A percentile compares a stretch with the other conserved stretches of the same genome.
Evolutionary conservation across 2,329 filamentous ascomycete species (phyloP).

Genomic region (Colletotrichum sp.): DNA sequence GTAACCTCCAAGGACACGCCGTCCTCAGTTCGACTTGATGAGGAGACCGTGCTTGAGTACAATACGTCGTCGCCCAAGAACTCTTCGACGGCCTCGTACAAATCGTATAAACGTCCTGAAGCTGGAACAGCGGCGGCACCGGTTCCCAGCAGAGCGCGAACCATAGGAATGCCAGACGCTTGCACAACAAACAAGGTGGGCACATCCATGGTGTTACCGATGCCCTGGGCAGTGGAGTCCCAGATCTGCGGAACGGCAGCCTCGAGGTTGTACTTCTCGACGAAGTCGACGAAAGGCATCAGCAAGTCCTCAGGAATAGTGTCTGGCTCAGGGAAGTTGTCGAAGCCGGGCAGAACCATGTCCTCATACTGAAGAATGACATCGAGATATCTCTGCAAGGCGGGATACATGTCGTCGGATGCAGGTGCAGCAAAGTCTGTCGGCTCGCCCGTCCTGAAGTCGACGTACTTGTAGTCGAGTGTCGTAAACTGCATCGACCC

Average conservation of each 20-base stretch:
- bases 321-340: slow-evolving; percentile 43
- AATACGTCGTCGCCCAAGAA: slow-evolving; percentile 25
- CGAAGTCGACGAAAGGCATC: slow-evolving; percentile 52
- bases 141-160: slow-evolving; percentile 24
- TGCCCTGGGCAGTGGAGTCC: slow-evolving; percentile 23
- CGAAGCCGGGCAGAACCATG: slow-evolving; percentile 38
- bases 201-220: slow-evolving; percentile 23
- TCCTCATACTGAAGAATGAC: slow-evolving; percentile 34
- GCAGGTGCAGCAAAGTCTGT: slow-evolving; percentile 30
- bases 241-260: slow-evolving; percentile 38
- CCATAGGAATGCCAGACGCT: slow-evolving; percentile 23
- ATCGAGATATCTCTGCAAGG: slow-evolving; percentile 32
- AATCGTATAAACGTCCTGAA: slow-evolving; percentile 24
- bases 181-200: slow-evolving; percentile 23
- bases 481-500: slow-evolving; percentile 29
- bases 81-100: slow-evolving; percentile 22
- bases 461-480: slow-evolving; percentile 29
- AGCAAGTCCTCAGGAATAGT: slow-evolving; percentile 51
- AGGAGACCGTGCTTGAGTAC: slow-evolving; percentile 25
- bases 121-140: slow-evolving; percentile 22
- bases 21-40: slow-evolving; percentile 6
- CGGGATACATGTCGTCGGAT: slow-evolving; percentile 25
- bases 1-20: slow-evolving; percentile 22
- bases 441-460: slow-evolving; percentile 39
- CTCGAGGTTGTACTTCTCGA: slow-evolving; percentile 50